Percentiles rank a stretch among this genome's conserved stretches.
Evolutionary conservation across 2,329 filamentous ascomycete species (phyloP).

Genomic region (Ophiostoma sp.): DNA sequence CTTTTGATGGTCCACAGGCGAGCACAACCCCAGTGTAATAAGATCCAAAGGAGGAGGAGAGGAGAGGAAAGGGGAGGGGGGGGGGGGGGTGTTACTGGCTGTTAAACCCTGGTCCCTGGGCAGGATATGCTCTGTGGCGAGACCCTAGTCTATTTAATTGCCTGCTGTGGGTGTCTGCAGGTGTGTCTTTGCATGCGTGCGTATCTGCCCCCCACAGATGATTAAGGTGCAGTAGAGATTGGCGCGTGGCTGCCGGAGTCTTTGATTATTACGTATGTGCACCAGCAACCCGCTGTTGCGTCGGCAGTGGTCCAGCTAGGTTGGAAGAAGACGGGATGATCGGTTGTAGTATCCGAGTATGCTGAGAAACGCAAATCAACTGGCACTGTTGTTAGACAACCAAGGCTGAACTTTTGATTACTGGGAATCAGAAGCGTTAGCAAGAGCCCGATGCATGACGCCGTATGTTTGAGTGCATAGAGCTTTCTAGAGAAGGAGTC

Average conservation of each 20-base stretch:
- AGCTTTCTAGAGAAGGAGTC: too few species aligned
- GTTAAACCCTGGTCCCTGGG: background rate
- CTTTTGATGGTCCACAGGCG: background rate
- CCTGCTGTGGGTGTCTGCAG: background rate
- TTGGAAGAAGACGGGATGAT: background rate
- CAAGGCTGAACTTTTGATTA: too few species aligned
- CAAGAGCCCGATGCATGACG: too few species aligned
- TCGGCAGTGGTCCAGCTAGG: background rate
- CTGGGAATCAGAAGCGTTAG: too few species aligned
- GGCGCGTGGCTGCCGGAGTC: background rate
- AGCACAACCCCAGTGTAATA: background rate
- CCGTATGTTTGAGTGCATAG: too few species aligned
- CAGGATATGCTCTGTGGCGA: background rate
- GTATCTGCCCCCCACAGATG: background rate
- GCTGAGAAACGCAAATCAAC: background rate
- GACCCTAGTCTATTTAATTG: background rate
- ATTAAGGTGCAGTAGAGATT: constrained; percentile 1
- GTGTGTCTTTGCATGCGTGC: background rate
- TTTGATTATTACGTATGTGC: background rate
- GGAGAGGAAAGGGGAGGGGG: background rate
- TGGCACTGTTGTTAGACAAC: too few species aligned
- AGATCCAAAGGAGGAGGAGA: background rate
- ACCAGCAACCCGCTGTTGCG: background rate
- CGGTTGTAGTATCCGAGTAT: background rate
- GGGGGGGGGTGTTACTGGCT: background rate